phyloP scores from a whole-genome alignment of 129 eudicot species.

The Apium graveolens region DNA sequence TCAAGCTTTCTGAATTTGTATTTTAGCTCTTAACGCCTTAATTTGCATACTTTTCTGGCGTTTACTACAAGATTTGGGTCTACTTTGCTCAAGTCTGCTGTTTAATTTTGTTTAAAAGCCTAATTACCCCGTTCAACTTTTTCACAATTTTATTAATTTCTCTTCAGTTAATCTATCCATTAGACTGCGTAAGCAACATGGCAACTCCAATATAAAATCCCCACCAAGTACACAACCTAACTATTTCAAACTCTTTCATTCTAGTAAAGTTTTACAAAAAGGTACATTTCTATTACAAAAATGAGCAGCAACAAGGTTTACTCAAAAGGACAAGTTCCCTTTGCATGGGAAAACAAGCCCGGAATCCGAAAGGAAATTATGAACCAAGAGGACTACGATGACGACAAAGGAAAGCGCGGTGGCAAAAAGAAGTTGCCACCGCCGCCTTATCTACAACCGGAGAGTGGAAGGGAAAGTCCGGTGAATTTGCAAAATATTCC shows the following conservation, averaged over 20 bases:
- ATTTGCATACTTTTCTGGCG: slow-evolving; percentile 39
- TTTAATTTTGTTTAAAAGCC: slow-evolving; percentile 8
- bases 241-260: background rate
- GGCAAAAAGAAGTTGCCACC: slow-evolving; percentile 14
- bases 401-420: background rate
- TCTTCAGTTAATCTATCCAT: background rate
- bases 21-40: slow-evolving; percentile 21
- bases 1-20: slow-evolving; percentile 31
- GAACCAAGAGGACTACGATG: background rate
- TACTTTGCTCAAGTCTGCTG: background rate
- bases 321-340: slow-evolving; percentile 38
- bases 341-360: slow-evolving; percentile 67
- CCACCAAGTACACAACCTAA: background rate
- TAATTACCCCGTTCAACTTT: background rate
- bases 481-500: slow-evolving; percentile 34
- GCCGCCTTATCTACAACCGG: slow-evolving; percentile 33
- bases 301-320: slow-evolving; percentile 32
- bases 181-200: slow-evolving; percentile 15
- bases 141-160: slow-evolving; percentile 17
- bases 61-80: slow-evolving; percentile 16
- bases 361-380: slow-evolving; percentile 34
- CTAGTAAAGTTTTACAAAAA: background rate
- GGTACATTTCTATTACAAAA: background rate
- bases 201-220: slow-evolving; percentile 2
- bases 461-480: slow-evolving; percentile 18